Base-by-base conservation (phyloP, 2,329 filamentous ascomycete genomes). In the Acephala macrosclerotiorum region DNA sequence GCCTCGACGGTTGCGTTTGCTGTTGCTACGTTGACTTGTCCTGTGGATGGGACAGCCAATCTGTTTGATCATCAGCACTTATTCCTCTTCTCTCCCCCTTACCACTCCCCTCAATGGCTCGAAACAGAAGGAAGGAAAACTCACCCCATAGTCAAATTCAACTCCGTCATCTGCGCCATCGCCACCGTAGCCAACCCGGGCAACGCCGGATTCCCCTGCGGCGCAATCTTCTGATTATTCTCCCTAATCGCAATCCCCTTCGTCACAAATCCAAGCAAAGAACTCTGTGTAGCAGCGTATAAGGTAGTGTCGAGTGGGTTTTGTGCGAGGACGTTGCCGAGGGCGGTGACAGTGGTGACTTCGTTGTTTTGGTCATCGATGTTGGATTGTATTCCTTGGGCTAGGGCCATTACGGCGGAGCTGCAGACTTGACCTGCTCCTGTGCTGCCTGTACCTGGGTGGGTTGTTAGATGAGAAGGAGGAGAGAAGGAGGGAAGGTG, bases 211-310 rank as follows among this genome's bases (percentile, higher is more conserved):
- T 73, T 73, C 20, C 70, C 70, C 2, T 42, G 29, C 3, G 71
- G 71, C 8, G 68, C 64, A 40, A 73, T 70, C 65, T 68, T 70
- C 63, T 73, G 71, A 25, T 73, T 73, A n/a, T 72, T 66, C 49
- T 69, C 57, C 4, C 71, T 36, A 53, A 73, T 73, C 12, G 55
- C 16, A n/a, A 73, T 70, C 1, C 71, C 71, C 49, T 72, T 70
- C 2, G 64, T 64, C 3, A 73, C 70, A 47, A 69, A 73, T 9
- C 60, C 60, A 38, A 73, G 26, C 3, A 73, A 60, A 1, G 53
- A 62, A 11, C 58, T 36, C 61, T 73, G 68, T 4, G 67, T 67
- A 0, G 65, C 64, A 1, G 61, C 40, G 58, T 72, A 73, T 26
- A 63, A 62, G 5, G 67, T 64, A 9, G 36, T 14, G 45, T 72